Evolutionary conservation across 176 grass and related monocot species (phyloP), one percentile per base, ranked within the genome.

Genomic region (Avena insularis): DNA sequence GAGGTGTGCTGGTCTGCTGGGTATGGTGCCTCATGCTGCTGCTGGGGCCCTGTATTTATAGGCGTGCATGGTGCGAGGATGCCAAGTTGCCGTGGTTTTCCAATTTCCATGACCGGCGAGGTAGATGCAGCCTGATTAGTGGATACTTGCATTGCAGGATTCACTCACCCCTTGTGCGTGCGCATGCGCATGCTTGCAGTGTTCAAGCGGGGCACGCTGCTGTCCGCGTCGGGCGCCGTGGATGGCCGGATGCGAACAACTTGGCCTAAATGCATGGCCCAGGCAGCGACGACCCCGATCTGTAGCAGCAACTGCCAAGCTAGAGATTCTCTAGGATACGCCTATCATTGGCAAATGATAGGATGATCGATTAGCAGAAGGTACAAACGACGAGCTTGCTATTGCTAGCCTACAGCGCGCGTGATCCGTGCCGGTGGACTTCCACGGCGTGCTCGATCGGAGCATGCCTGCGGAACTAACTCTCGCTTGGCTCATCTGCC

Each of bases 41-140:
- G 81, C 88, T 75, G 65, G 61, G 67, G 43, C 38, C 63, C 59
- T 5, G n/a, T 70, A 87, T 87, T 92, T 92, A 92, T 92, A 92
- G 88, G 46, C 87, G 50, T 36, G 6, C 15, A 12, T 67, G 64
- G 35, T 16, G 43, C 59, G 38, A 51, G n/a, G 20, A 43, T 45
- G 87, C 57, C 83, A 90, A 77, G 49, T 86, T 60, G 88, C 70
- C 8, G 54, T 65, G 23, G 16, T 27, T 55, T 25, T 47, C 58
- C 51, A 66, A 48, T 55, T 25, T 47, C 58, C 51, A 66, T 61
- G 11, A 79, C 19, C 21, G 64, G 64, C 31, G 17, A 57, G 51
- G 29, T 78, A 57, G 25, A 67, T 67, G 29, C 64, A 67, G 14
- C 67, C 27, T 11, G 25, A 77, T 35, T 19, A 33, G 23, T 11